These are phyloP conservation scores for Cyberlindnera lachancei DNA, from an alignment of 805 yeast species.

Conservation along the genomic window DNA sequence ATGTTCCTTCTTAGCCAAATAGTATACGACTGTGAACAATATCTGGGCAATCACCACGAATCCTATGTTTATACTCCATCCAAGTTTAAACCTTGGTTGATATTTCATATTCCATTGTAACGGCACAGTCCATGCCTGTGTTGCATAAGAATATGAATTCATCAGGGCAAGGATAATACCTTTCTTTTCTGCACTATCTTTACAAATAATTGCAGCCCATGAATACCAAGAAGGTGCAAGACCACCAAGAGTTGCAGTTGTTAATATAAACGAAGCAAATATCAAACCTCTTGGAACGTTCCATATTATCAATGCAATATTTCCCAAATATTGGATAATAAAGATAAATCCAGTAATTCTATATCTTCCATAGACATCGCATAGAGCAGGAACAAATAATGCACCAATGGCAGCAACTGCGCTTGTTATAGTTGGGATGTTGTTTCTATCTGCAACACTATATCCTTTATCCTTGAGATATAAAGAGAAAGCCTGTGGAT, in stretches of 20 bases:
- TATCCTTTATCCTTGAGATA: constrained; percentile 2
- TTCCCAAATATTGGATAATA: neutral
- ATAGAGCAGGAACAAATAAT: constrained; percentile 2
- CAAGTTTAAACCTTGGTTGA: constrained; percentile 5
- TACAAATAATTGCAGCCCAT: constrained; percentile 8
- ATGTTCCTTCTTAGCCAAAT: too few species aligned
- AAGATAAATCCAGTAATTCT: constrained; percentile 1
- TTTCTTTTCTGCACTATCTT: constrained; percentile 10
- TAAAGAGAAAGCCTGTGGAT: too few species aligned
- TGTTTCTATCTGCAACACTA: constrained; percentile 3
- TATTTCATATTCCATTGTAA: constrained; percentile 8
- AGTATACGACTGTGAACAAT: constrained; percentile 2
- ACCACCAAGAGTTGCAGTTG: constrained; percentile 2
- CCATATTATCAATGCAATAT: neutral
- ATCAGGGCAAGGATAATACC: constrained; percentile 7
- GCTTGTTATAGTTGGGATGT: constrained; percentile 3
- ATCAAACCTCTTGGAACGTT: neutral
- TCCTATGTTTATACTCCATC: constrained; percentile 6
- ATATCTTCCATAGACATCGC: constrained; percentile 3
- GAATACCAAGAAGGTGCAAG: constrained; percentile 6
- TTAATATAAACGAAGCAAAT: constrained; percentile 1
- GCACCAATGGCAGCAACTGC: constrained; percentile 2
- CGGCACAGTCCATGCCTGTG: constrained; percentile 9
- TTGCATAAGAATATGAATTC: constrained; percentile 9
- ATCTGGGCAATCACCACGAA: constrained; percentile 1